Conservation (phyloP, 345 rosid genomes). For the Carallia brachiata region DNA sequence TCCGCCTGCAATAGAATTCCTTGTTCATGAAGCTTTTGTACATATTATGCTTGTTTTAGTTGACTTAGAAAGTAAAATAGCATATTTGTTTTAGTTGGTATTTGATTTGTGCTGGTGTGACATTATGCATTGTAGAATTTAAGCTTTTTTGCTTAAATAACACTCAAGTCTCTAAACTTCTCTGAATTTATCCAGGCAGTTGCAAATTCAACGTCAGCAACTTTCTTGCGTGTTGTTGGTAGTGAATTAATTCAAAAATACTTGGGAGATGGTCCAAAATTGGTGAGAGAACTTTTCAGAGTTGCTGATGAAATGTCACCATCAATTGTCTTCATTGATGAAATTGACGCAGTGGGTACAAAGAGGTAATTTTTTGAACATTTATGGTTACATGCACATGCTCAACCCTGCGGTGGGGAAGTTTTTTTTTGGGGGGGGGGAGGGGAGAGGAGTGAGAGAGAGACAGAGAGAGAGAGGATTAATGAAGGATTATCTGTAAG, state of each 20-base stretch:
- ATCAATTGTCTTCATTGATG: constrained; percentile 93
- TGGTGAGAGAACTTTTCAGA: constrained; percentile 94
- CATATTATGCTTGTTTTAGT: not conserved
- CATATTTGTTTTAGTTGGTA: not conserved
- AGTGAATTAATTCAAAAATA: constrained; percentile 96
- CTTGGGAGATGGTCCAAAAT: constrained; percentile 97
- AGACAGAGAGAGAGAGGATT: not conserved
- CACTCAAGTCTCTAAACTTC: constrained; percentile 2
- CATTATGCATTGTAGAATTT: not conserved
- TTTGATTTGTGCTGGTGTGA: not conserved
- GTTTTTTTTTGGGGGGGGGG: too few relatives aligned
- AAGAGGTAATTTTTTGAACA: constrained; percentile 57
- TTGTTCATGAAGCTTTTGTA: too few relatives aligned
- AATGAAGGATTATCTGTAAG: not conserved
- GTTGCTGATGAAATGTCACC: constrained; percentile 97
- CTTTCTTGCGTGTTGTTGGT: constrained; percentile 97
- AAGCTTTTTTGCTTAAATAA: not conserved
- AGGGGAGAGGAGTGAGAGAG: too few relatives aligned
- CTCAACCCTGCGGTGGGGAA: too few relatives aligned
- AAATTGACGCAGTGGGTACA: constrained; percentile 98
- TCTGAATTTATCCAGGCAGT: constrained; percentile 60
- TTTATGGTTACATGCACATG: not conserved
- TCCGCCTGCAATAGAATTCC: too few relatives aligned
- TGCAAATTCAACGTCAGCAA: constrained; percentile 96
- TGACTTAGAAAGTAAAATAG: not conserved